Evolutionary conservation across 345 rosid species (phyloP), one percentile per base, ranked within the genome.

Genomic region (Bretschneidera sinensis): DNA sequence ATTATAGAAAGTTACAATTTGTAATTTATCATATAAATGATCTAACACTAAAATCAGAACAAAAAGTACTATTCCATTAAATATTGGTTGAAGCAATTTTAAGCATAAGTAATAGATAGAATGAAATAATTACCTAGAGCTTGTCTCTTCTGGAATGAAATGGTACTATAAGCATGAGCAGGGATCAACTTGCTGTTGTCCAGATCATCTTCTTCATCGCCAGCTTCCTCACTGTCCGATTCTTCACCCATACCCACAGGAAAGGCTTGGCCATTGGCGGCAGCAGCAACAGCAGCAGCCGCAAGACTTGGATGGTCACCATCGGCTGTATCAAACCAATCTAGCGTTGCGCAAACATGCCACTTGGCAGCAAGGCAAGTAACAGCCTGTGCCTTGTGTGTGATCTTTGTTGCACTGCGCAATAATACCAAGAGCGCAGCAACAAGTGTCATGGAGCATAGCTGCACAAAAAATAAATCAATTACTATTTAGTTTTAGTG

Each of bases 311-410:
- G n/a, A n/a, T n/a, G n/a, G 67, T 87, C 96, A 17, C 85, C 82
- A 9, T 86, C 99, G 0, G 71, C 71, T 18, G 72, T 59, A 19
- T 86, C 92, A 21, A 86, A 81, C 0, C 86, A 69, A 17, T 81
- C 99, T 31, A 94, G 68, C 21, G 99, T 90, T 1, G 96, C 91
- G 47, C 96, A 87, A 10, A 88, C 71, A 61, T 94, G 94, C 99
- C 99, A 94, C 69, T 94, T 94, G 0, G 97, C 80, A 13, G 99
- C 97, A 25, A 94, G 88, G 84, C 92, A 76, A 7, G 94, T 85
- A 33, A 94, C 80, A 0, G 87, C 71, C 47, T 92, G 98, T 56
- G 95, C 95, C 62, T 89, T 92, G 83, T 92, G 97, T 14, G 98
- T 92, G 71, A 92, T 92, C 67, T 87, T 92, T 35, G 98, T 76